Conservation (phyloP, 495 filamentous ascomycete species). For the Hypoxylon cercidicola region DNA sequence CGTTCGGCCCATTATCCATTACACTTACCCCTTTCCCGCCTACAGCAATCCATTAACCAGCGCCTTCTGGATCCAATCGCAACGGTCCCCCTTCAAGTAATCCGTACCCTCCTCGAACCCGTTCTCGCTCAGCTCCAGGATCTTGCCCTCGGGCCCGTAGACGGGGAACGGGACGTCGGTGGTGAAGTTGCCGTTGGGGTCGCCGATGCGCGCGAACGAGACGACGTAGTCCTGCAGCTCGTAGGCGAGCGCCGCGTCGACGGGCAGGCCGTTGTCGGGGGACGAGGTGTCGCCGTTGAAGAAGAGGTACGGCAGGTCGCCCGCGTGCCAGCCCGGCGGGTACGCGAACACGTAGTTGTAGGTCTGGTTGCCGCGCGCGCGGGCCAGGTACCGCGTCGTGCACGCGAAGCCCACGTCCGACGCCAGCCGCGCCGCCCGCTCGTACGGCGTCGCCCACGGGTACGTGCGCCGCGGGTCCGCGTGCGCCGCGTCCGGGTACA, state of each 20-base stretch:
- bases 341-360: constrained; percentile 71
- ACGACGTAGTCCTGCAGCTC: constrained; percentile 70
- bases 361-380: constrained; percentile 61
- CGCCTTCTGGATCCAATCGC: constrained; percentile 61
- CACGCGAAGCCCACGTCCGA: constrained; percentile 60
- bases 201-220: constrained; percentile 58
- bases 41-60: constrained; percentile 41
- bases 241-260: constrained; percentile 59
- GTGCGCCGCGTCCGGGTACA: constrained; percentile 55
- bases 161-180: constrained; percentile 18
- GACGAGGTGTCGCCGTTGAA: constrained; percentile 57
- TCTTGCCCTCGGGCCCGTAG: constrained; percentile 24
- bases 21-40: neutral
- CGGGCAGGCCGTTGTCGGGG: constrained; percentile 43
- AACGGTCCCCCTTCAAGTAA: constrained; percentile 40
- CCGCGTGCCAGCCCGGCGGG: constrained; percentile 64
- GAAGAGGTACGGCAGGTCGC: constrained; percentile 66
- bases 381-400: constrained; percentile 57
- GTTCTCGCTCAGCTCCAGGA: constrained; percentile 26
- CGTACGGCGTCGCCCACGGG: constrained; percentile 54
- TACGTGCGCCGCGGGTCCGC: constrained; percentile 49
- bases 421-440: constrained; percentile 46
- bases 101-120: constrained; percentile 27
- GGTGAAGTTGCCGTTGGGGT: constrained; percentile 34
- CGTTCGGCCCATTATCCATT: no score